phyloP scores from a whole-genome alignment of 768 basidiomycete species.

The Lactifluus piperatus region DNA sequence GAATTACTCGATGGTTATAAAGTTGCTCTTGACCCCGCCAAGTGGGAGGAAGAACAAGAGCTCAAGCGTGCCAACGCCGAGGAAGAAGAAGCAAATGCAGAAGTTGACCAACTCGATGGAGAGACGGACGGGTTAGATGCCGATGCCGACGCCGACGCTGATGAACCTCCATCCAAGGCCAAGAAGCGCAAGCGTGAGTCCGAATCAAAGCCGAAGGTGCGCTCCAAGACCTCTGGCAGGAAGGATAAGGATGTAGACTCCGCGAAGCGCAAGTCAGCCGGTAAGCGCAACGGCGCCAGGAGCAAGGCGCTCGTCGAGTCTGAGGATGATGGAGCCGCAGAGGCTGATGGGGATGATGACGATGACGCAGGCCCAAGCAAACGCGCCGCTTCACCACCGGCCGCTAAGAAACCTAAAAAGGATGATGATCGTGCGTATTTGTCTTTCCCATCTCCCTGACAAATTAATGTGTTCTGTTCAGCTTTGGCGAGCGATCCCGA shows the following conservation, averaged over 20 bases:
- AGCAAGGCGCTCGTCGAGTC: conserved; percentile 58
- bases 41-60: conserved; percentile 48
- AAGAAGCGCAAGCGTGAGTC: conserved; percentile 60
- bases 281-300: conserved; percentile 51
- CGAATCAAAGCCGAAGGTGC: conserved; percentile 36
- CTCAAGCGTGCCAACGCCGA: conserved; percentile 27
- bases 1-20: conserved; percentile 73
- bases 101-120: conserved; percentile 58
- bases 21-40: conserved; percentile 63
- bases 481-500: conserved; percentile 48
- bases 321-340: conserved; percentile 46
- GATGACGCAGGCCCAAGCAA: conserved; percentile 40
- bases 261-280: conserved; percentile 28
- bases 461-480: conserved; percentile 23
- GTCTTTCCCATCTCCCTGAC: conserved; percentile 20
- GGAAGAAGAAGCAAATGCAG: conserved; percentile 46
- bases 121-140: conserved; percentile 42
- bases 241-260: conserved; percentile 34
- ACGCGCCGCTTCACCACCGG: conserved; percentile 45
- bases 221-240: conserved; percentile 41
- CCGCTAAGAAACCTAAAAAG: conserved; percentile 56
- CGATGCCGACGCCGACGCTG: conserved; percentile 33
- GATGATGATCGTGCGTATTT: conserved; percentile 55
- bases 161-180: conserved; percentile 34
- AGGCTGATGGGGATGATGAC: conserved; percentile 27